Evolutionary conservation across 2,329 filamentous ascomycete species (phyloP), one percentile per base, ranked within the genome.

Genomic region (Fusarium tupiense): DNA sequence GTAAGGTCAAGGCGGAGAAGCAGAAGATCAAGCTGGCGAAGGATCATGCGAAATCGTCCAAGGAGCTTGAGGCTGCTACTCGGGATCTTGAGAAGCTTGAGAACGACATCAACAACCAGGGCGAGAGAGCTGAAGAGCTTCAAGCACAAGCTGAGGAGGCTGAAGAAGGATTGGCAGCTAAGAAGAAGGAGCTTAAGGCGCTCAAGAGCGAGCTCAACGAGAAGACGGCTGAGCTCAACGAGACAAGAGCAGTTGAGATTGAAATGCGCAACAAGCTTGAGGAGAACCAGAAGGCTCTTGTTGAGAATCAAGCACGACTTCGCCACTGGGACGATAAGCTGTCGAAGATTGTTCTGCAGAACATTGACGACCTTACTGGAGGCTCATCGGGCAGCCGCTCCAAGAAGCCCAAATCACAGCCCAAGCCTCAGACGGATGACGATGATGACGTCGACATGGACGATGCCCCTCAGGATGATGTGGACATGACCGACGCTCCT

Each of bases 251-350:
- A 1, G 87, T 92, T 7, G 96, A 99, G 82, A 98, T 99, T 70
- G 96, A 99, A 83, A 98, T 98, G 95, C 93, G 94, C 72, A 98
- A 98, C 84, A 97, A 97, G 85, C 91, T 99, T 3, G 96, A 98
- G 80, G 96, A 98, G 80, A 96, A 96, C 81, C 93, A 98, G 75
- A 99, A 99, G 84, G 90, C 92, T 16, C 88, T 98, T 20, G 83
- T 85, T 1, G 96, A 98, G 80, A 98, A 97, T 82, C 91, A 97
- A 81, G 95, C 94, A 83, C 91, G 93, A 68, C 88, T 93, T 46
- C 89, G 88, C 43, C 94, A 98, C 85, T 98, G 95, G 95, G 87
- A 95, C 62, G 94, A 98, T 69, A 98, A 98, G 85, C 86, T 97
- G 14, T 88, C 88, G 60, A 98, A 98, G 85, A 89, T 99, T 33